Evolutionary conservation across 345 rosid genomes (phyloP).

Genomic region (Aurinia saxatilis): DNA sequence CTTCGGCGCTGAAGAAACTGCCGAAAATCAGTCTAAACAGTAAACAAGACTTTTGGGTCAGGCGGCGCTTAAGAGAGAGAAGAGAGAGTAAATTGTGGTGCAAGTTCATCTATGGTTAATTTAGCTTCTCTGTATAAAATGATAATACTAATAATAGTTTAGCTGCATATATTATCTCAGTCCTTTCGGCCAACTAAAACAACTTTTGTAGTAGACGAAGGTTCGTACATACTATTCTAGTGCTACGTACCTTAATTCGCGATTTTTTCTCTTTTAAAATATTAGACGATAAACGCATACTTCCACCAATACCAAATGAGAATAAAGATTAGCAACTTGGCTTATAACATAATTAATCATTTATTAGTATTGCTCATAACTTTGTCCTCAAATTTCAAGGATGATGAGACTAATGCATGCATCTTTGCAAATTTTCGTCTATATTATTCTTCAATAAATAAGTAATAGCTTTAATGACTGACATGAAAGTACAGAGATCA

Average conservation of each 20-base stretch:
- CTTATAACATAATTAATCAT: background rate
- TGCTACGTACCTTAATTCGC: background rate
- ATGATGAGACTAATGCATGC: constrained; percentile 25
- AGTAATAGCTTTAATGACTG: constrained; percentile 14
- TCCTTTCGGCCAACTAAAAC: background rate
- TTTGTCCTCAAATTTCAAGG: constrained; percentile 5
- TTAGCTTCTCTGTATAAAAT: too few relatives aligned
- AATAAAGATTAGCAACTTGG: constrained; percentile 25
- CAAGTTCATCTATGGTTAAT: too few relatives aligned
- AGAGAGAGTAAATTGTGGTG: too few relatives aligned
- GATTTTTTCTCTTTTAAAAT: background rate
- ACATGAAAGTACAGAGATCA: constrained; percentile 13
- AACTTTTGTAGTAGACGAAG: background rate
- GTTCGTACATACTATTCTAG: background rate
- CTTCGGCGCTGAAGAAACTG: too few relatives aligned
- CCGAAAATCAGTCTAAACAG: too few relatives aligned
- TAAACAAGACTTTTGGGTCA: too few relatives aligned
- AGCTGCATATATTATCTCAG: background rate
- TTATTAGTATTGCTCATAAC: constrained; percentile 9
- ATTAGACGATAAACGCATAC: background rate
- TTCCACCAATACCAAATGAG: constrained; percentile 13
- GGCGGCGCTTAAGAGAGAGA: too few relatives aligned
- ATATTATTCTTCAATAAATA: constrained; percentile 9
- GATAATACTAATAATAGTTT: too few relatives aligned
- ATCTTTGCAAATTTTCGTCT: background rate